Evolutionary conservation across 345 rosid genomes (phyloP), one percentile per base, ranked within the genome.

Genomic region (Populus simonii): DNA sequence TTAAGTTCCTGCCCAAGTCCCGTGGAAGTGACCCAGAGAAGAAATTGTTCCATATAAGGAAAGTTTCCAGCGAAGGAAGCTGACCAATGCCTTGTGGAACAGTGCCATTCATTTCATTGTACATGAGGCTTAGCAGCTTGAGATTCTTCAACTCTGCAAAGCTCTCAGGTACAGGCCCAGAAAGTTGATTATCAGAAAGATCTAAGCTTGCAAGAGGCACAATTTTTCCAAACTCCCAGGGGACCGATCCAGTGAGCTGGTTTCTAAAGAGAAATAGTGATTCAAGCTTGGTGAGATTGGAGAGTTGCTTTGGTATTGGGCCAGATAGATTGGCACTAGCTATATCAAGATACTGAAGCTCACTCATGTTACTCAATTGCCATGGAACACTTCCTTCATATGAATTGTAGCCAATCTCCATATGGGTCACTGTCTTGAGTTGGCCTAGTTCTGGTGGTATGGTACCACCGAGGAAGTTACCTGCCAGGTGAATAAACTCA

Each of bases 381-480:
- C 90, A 85, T 36, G 99, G 98, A 80, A 95, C 90, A 41, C 78
- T 80, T 67, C 99, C 96, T 43, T 89, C 78, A 66, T 92, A 95
- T 33, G 88, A 82, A 79, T 95, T 95, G 76, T 95, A 95, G 33
- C 98, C 98, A 83, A 95, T 95, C 90, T 95, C 99, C 94, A 95
- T 91, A 74, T 93, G 99, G 53, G 86, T 87, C 76, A 93, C 78
- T 0, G 92, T 89, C 39, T 84, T 85, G 70, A 93, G 88, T 62
- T 80, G 83, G 43, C 99, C 98, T 16, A 93, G 83, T 76, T 92
- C 94, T 15, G 87, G 82, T 9, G 97, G 98, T 80, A 95, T 87
- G 7, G 80, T 43, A 0, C 94, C 99, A 62, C 78, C 66, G 43
- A 95, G 90, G 39, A 71, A 75, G 82, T 95, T 95, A 7, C 99